Percentiles rank a stretch among this genome's conserved stretches.
Conservation (phyloP, 2,329 filamentous ascomycete species). For the Chaetomiaceae sp. region DNA sequence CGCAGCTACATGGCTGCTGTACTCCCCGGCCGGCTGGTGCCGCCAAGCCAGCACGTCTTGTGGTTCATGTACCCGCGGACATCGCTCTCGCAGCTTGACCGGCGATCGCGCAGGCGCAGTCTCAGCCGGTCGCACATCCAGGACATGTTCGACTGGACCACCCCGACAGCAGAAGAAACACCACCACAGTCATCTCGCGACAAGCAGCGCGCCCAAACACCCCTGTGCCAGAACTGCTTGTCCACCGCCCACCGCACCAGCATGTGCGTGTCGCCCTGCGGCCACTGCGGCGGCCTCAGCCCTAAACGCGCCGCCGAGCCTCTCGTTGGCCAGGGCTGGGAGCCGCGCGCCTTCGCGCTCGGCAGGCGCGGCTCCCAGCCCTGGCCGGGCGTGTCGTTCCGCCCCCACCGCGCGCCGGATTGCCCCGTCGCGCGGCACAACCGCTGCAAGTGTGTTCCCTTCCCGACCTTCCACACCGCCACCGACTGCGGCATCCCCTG, state of each 20-base stretch:
- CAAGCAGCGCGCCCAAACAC: neutral
- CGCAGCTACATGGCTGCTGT: constrained; percentile 21
- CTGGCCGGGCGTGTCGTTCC: constrained; percentile 2
- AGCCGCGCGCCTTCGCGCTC: too few species aligned
- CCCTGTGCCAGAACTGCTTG: constrained; percentile 29
- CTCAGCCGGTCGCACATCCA: constrained; percentile 32
- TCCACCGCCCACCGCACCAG: constrained; percentile 23
- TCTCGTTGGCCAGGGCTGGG: too few species aligned
- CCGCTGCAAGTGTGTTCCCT: constrained; percentile 35
- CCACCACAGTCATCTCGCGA: too few species aligned
- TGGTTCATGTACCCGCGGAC: constrained; percentile 33
- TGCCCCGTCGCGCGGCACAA: constrained; percentile 30
- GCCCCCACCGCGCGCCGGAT: constrained; percentile 24
- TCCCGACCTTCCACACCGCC: constrained; percentile 33
- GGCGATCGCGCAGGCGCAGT: constrained; percentile 30
- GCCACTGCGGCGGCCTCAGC: constrained; percentile 30
- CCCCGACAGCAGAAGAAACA: too few species aligned
- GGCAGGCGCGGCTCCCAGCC: neutral
- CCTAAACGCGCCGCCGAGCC: too few species aligned
- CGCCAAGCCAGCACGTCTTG: constrained; percentile 9
- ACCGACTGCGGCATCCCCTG: constrained; percentile 30
- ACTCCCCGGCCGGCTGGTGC: constrained; percentile 20
- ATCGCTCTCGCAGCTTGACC: constrained; percentile 28
- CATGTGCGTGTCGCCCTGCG: constrained; percentile 28
- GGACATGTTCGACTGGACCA: constrained; percentile 30